Evolutionary conservation across 1,284 basidiomycete species (phyloP).

Genomic region (Puccinia sorghi): DNA sequence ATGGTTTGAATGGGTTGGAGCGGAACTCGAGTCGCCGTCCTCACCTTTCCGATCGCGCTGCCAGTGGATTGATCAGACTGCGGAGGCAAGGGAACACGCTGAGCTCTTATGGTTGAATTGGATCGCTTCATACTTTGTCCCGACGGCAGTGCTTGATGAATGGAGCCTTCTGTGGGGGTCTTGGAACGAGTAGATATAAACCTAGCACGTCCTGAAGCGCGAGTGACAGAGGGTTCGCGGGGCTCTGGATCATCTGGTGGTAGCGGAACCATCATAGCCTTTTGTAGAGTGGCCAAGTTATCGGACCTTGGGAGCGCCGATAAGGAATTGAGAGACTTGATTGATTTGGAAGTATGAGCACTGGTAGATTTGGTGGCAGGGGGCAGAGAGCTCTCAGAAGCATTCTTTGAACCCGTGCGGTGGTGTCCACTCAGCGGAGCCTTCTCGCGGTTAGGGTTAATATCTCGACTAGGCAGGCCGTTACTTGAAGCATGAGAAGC

Average conservation of each 20-base stretch:
- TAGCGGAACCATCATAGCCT: conserved; percentile 39
- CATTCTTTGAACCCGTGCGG: conserved; percentile 14
- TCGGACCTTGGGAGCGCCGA: conserved; percentile 7
- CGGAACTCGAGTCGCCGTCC: conserved; percentile 24
- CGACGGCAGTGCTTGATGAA: conserved; percentile 26
- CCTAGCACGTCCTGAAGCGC: conserved; percentile 13
- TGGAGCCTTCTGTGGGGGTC: conserved; percentile 29
- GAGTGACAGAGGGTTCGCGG: conserved; percentile 7
- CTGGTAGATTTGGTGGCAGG: background rate
- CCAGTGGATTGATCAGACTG: background rate
- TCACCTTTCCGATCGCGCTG: background rate
- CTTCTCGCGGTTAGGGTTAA: background rate
- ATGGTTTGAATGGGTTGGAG: conserved; percentile 24
- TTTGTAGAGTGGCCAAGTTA: conserved; percentile 31
- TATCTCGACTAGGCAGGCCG: background rate
- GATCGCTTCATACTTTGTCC: conserved; percentile 32
- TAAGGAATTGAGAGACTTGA: conserved; percentile 15
- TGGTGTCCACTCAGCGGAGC: conserved; percentile 14
- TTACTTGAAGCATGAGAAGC: conserved; percentile 12
- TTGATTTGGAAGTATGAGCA: conserved; percentile 13
- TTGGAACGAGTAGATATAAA: conserved; percentile 24
- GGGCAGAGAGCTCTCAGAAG: background rate
- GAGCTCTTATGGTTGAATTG: conserved; percentile 45
- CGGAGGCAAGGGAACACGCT: conserved; percentile 34
- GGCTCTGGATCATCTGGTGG: conserved; percentile 25